Conservation (phyloP, 306 rosid species). For the Benincasa hispida region DNA sequence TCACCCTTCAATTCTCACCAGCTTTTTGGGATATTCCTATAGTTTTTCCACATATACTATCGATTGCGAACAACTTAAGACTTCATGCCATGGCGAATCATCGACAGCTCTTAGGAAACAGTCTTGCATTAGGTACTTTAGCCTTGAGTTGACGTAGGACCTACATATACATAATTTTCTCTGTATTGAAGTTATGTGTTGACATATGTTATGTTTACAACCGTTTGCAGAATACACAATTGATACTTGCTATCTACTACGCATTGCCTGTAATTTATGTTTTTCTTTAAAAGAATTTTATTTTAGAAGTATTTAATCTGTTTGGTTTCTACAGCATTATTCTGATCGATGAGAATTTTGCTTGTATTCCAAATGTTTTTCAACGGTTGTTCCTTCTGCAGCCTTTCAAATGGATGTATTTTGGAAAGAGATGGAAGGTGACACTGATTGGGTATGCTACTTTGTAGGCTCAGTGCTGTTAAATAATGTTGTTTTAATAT, state of each 20-base stretch:
- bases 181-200: neutral
- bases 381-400: constrained; percentile 67
- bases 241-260: neutral
- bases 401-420: constrained; percentile 71
- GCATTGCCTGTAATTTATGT: neutral
- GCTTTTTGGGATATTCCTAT: too few relatives aligned
- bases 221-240: neutral
- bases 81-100: too few relatives aligned
- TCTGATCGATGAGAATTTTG: constrained; percentile 4
- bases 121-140: too few relatives aligned
- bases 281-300: neutral
- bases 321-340: neutral
- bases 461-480: constrained; percentile 1
- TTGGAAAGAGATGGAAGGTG: constrained; percentile 90
- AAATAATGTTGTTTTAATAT: neutral
- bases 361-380: constrained; percentile 17
- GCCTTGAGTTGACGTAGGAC: too few relatives aligned
- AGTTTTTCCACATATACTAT: too few relatives aligned
- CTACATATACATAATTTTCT: too few relatives aligned
- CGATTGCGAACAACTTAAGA: too few relatives aligned
- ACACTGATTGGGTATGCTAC: constrained; percentile 91
- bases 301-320: neutral
- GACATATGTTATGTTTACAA: neutral
- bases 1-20: too few relatives aligned
- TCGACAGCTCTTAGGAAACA: too few relatives aligned